A percentile compares a stretch with the other conserved stretches of the same genome.
Evolutionary conservation across 108 stramenopile species (phyloP).

Genomic region (Pseudonitzschia multiseries): DNA sequence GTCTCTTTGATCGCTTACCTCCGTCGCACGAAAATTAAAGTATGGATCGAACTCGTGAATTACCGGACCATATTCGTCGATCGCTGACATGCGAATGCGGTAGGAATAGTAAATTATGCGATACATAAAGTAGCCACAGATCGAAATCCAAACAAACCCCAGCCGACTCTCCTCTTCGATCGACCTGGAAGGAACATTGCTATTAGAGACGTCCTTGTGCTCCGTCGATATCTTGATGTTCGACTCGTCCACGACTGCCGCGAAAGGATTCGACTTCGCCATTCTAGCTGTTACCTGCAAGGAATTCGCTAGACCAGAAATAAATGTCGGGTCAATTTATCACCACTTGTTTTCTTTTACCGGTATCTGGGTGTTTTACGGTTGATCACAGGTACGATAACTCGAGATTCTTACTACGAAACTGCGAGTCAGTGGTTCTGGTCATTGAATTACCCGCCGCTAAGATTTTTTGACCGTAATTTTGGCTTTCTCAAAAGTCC

Average conservation of each 20-base stretch:
- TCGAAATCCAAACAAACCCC: slow-evolving; percentile 62
- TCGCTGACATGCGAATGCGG: slow-evolving; percentile 85
- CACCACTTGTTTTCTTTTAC: neutral
- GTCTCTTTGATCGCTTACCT: slow-evolving; percentile 43
- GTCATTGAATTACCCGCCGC: no score
- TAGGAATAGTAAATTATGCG: slow-evolving; percentile 69
- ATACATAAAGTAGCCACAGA: slow-evolving; percentile 40
- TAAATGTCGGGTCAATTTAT: neutral
- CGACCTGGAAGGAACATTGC: neutral
- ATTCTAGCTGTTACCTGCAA: neutral
- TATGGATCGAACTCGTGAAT: slow-evolving; percentile 99
- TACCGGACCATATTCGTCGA: slow-evolving; percentile 91
- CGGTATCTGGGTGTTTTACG: no score
- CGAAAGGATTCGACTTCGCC: slow-evolving; percentile 4
- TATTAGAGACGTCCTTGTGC: neutral
- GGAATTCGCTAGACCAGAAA: neutral
- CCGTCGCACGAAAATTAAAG: slow-evolving; percentile 94
- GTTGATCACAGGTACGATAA: no score
- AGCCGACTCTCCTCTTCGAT: slow-evolving; percentile 24
- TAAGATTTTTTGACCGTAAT: no score
- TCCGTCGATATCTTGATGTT: neutral
- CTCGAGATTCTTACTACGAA: no score
- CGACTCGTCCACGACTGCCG: neutral
- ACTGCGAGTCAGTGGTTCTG: no score
- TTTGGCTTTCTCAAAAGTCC: no score